Conservation (phyloP, 2,329 filamentous ascomycete genomes). For the Pyricularia sp. region DNA sequence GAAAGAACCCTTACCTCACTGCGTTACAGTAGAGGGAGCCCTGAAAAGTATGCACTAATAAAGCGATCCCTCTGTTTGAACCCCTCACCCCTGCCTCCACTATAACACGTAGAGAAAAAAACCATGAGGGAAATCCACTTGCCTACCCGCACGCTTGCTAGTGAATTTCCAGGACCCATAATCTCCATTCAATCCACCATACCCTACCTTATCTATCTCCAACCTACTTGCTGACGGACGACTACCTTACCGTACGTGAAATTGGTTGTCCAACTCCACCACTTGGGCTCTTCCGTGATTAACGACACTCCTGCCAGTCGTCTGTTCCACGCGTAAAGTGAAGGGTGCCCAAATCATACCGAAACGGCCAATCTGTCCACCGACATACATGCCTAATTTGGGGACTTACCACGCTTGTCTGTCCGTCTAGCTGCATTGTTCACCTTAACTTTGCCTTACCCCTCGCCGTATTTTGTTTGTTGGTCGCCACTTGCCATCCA, state of each 20-base stretch:
- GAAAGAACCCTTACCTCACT: neutral
- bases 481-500: neutral
- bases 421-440: neutral
- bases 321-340: neutral
- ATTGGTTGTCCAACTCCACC: neutral
- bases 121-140: neutral
- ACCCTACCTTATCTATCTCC: neutral
- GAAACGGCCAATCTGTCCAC: neutral
- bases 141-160: neutral
- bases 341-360: neutral
- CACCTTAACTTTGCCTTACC: neutral
- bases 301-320: neutral
- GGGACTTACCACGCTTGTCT: neutral
- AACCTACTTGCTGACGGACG: neutral
- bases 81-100: slow-evolving; percentile 2
- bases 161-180: neutral
- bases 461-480: neutral
- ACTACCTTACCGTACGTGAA: neutral
- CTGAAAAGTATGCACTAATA: neutral
- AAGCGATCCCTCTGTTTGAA: neutral
- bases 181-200: neutral
- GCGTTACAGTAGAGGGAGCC: neutral
- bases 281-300: neutral
- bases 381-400: neutral
- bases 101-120: neutral